phyloP scores from a whole-genome alignment of 306 rosid genomes.

The Oxytropis ochrocephala region DNA sequence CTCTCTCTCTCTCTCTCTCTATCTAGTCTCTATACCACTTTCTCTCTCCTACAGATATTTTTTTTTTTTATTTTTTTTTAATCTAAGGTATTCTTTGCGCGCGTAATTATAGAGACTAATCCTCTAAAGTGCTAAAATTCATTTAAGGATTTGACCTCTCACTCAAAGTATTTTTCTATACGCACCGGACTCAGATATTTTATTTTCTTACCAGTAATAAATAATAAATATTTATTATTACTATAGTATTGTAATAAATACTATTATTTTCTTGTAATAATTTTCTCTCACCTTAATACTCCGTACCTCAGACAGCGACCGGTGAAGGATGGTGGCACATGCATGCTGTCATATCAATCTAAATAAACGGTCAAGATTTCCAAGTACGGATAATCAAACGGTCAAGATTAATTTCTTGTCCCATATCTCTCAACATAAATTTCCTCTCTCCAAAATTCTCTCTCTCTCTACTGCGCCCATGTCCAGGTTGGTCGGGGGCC shows the following conservation, averaged over 20 bases:
- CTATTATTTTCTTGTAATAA: conserved; percentile 17
- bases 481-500: conserved; percentile 75
- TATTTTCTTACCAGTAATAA: background rate
- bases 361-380: conserved; percentile 22
- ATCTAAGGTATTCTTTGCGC: too few relatives aligned
- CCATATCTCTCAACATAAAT: conserved; percentile 27
- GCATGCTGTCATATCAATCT: conserved; percentile 71
- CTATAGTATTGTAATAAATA: too few relatives aligned
- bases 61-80: too few relatives aligned
- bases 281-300: conserved; percentile 20
- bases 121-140: too few relatives aligned
- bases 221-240: background rate
- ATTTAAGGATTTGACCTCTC: too few relatives aligned
- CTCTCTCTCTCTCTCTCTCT: too few relatives aligned
- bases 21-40: background rate
- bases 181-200: too few relatives aligned
- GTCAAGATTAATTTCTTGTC: conserved; percentile 21
- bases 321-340: conserved; percentile 93
- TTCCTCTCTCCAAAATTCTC: conserved; percentile 34
- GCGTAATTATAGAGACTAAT: too few relatives aligned
- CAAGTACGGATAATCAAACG: conserved; percentile 47
- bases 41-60: background rate
- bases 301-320: conserved; percentile 91
- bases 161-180: too few relatives aligned
- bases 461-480: conserved; percentile 45